phyloP scores from a whole-genome alignment of 192 early-diverging fungal species.

The Chytriomyces sp. region DNA sequence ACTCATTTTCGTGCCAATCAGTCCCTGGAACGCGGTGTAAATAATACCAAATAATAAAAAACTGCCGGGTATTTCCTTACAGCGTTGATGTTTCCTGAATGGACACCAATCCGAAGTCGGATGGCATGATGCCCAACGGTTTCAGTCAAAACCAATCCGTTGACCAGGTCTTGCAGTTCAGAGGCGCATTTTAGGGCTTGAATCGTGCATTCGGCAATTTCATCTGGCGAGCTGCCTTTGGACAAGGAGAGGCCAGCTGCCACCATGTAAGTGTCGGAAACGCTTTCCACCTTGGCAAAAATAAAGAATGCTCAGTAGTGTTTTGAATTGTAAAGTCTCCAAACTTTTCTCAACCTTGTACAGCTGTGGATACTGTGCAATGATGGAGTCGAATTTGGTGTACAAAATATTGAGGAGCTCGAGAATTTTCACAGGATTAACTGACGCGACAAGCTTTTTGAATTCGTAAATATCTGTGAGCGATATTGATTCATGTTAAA shows the following conservation, averaged over 20 bases:
- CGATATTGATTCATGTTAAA: too few species aligned
- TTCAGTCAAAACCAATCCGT: conserved; percentile 16
- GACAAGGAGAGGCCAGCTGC: conserved; percentile 28
- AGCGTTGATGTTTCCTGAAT: conserved; percentile 43
- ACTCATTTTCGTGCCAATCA: conserved; percentile 55
- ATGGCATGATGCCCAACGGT: conserved; percentile 29
- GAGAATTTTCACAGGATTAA: conserved; percentile 29
- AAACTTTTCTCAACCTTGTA: conserved; percentile 26
- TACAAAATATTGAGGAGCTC: conserved; percentile 37
- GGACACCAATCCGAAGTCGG: conserved; percentile 44
- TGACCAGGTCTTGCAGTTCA: conserved; percentile 21
- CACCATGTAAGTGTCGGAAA: conserved; percentile 45
- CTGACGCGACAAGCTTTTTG: conserved; percentile 23
- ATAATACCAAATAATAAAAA: not conserved
- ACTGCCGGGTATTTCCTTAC: conserved; percentile 2
- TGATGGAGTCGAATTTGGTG: conserved; percentile 32
- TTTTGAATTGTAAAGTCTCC: not conserved
- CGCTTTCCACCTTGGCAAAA: conserved; percentile 28
- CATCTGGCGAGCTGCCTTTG: conserved; percentile 18
- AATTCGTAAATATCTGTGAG: conserved; percentile 26
- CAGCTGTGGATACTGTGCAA: conserved; percentile 21
- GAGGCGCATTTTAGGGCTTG: conserved; percentile 22
- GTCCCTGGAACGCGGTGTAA: conserved; percentile 26
- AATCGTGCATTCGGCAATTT: conserved; percentile 28
- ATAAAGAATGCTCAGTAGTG: not conserved